These are phyloP conservation scores for Pythium rhizo-oryzae DNA, from an alignment of 352 stramenopile genomes.

Conservation along the genomic window DNA sequence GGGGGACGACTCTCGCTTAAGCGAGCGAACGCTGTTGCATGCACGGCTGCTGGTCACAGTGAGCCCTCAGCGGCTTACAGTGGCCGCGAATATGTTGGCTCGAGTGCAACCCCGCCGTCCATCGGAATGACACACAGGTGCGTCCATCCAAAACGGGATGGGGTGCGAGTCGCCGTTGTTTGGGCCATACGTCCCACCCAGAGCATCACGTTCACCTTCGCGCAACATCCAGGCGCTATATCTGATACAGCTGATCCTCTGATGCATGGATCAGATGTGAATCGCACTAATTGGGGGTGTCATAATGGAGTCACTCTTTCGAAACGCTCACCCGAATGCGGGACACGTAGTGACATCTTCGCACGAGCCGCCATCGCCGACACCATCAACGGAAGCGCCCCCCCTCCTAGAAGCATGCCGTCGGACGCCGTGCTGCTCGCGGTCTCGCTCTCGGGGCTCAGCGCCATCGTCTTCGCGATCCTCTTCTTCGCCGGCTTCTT, in stretches of 20 bases:
- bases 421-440: conserved; percentile 62
- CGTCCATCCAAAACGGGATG: not conserved
- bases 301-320: not conserved
- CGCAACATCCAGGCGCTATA: not conserved
- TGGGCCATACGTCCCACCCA: too few relatives aligned
- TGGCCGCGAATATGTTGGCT: too few relatives aligned
- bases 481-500: conserved; percentile 79
- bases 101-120: not conserved
- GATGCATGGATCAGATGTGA: too few relatives aligned
- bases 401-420: conserved; percentile 30
- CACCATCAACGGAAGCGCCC: not conserved
- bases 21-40: too few relatives aligned
- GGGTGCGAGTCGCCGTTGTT: too few relatives aligned
- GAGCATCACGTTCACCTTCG: too few relatives aligned
- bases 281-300: not conserved
- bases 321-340: too few relatives aligned
- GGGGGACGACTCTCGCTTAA: too few relatives aligned
- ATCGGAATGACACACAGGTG: not conserved
- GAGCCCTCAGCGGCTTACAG: too few relatives aligned
- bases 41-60: not conserved
- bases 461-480: conserved; percentile 49
- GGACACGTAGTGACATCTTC: not conserved
- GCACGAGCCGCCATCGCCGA: not conserved
- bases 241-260: too few relatives aligned
- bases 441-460: conserved; percentile 54